Evolutionary conservation across 768 basidiomycete species (phyloP).

Genomic region (Boletus subparvulus): DNA sequence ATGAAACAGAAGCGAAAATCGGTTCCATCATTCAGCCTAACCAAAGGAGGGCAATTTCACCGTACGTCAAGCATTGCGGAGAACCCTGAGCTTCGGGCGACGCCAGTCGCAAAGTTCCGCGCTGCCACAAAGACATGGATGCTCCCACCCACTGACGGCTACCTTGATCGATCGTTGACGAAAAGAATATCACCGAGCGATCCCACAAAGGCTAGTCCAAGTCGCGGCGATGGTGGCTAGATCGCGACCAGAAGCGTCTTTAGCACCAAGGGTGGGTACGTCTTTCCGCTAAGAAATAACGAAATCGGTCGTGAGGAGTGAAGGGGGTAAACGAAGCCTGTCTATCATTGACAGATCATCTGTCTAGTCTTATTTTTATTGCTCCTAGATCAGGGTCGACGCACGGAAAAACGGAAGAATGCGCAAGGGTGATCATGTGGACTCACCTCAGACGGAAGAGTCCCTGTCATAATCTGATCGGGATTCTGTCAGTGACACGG

Average conservation of each 20-base stretch:
- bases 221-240: background rate
- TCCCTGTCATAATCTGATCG: background rate
- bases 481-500: background rate
- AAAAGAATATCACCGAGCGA: background rate
- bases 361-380: too few relatives aligned
- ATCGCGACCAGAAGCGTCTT: background rate
- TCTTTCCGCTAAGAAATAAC: background rate
- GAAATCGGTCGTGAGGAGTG: background rate
- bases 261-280: background rate
- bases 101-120: constrained; percentile 2
- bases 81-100: background rate
- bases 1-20: background rate
- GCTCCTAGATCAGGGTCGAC: too few relatives aligned
- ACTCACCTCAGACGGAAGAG: too few relatives aligned
- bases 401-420: too few relatives aligned
- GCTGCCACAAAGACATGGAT: constrained; percentile 1
- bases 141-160: constrained; percentile 3
- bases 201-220: constrained; percentile 2
- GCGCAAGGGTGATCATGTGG: too few relatives aligned
- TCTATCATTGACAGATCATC: background rate
- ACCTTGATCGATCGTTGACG: background rate
- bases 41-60: background rate
- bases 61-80: background rate
- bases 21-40: background rate
- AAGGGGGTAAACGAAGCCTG: background rate